A percentile compares a stretch with the other conserved stretches of the same genome.
These are phyloP conservation scores for Quercus engelmannii DNA, from an alignment of 306 rosid species.

Conservation along the genomic window DNA sequence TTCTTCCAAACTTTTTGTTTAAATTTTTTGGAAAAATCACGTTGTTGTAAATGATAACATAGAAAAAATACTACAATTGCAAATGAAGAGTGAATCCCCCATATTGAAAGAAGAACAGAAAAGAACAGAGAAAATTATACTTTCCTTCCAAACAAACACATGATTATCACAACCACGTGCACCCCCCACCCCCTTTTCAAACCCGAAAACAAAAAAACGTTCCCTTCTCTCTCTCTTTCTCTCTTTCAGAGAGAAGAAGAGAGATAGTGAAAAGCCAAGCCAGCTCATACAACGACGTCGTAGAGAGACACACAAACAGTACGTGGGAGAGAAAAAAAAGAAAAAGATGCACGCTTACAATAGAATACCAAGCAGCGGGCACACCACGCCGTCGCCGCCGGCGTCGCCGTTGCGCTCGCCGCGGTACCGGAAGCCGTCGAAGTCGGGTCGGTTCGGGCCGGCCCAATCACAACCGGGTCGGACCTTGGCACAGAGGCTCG, in stretches of 20 bases:
- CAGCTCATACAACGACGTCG: neutral
- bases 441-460: conserved; percentile 22
- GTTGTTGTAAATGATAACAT: too few relatives aligned
- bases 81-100: too few relatives aligned
- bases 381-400: conserved; percentile 88
- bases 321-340: neutral
- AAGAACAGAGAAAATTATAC: too few relatives aligned
- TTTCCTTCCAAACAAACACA: too few relatives aligned
- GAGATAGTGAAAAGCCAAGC: neutral
- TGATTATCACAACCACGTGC: too few relatives aligned
- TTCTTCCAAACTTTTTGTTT: too few relatives aligned
- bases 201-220: neutral
- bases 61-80: too few relatives aligned
- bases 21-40: too few relatives aligned
- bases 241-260: conserved; percentile 5
- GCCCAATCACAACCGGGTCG: conserved; percentile 56
- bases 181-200: too few relatives aligned
- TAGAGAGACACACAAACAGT: neutral
- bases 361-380: conserved; percentile 95
- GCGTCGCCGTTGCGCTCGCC: conserved; percentile 86
- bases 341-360: conserved; percentile 67
- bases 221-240: neutral
- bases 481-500: conserved; percentile 53
- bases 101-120: too few relatives aligned
- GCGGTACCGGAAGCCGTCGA: conserved; percentile 46